These are phyloP conservation scores for Metschnikowia bowlesiae DNA, from an alignment of 805 yeast species.

Conservation along the genomic window DNA sequence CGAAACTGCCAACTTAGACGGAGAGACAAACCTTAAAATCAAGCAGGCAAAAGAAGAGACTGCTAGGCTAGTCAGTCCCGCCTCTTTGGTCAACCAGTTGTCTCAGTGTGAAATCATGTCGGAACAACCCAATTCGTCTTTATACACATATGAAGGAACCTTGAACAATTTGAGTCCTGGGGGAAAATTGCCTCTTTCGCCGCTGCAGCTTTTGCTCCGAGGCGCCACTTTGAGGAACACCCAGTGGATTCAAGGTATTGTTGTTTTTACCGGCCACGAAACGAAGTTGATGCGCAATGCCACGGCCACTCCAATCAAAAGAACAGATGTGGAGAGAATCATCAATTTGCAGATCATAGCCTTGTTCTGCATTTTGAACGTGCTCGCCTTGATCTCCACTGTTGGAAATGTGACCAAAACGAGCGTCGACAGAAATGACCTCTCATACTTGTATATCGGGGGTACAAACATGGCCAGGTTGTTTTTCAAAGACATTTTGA, in stretches of 20 bases:
- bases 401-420: constrained; percentile 81
- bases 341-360: constrained; percentile 90
- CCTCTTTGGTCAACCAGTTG: constrained; percentile 39
- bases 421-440: constrained; percentile 44
- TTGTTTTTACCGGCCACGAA: constrained; percentile 95
- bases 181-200: constrained; percentile 60
- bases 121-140: constrained; percentile 90
- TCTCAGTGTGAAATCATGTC: constrained; percentile 49
- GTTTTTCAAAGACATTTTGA: constrained; percentile 82
- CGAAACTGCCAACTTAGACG: constrained; percentile 96
- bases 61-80: constrained; percentile 61
- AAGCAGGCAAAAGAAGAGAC: constrained; percentile 87
- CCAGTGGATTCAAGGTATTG: constrained; percentile 91
- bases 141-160: constrained; percentile 94
- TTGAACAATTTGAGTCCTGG: constrained; percentile 49
- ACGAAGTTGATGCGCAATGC: constrained; percentile 98
- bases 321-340: constrained; percentile 94
- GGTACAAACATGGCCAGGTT: constrained; percentile 63
- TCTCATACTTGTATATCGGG: constrained; percentile 64
- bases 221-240: constrained; percentile 97
- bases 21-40: constrained; percentile 94
- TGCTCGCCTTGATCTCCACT: constrained; percentile 74
- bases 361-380: constrained; percentile 72
- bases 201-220: constrained; percentile 87
- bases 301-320: constrained; percentile 95